These are phyloP conservation scores for Pseudogymnoascus sp. DNA, from an alignment of 2,329 filamentous ascomycete species.

Conservation along the genomic window DNA sequence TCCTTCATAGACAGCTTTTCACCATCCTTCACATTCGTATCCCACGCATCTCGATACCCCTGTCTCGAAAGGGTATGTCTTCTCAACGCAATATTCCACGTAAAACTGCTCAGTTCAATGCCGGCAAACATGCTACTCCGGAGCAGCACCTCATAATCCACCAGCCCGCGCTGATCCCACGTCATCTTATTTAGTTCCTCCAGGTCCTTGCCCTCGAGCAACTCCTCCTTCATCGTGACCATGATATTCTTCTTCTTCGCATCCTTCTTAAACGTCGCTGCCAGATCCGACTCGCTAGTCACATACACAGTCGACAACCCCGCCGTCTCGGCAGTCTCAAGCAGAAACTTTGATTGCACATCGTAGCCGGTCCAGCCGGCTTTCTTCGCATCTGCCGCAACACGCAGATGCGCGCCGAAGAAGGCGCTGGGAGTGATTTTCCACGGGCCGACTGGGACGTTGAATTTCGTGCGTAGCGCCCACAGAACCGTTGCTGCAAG, in stretches of 20 bases:
- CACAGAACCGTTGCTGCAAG: conserved; percentile 29
- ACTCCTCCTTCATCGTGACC: conserved; percentile 36
- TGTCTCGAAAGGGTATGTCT: conserved; percentile 21
- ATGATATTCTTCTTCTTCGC: conserved; percentile 30
- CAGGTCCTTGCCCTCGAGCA: conserved; percentile 32
- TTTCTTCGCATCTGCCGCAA: conserved; percentile 28
- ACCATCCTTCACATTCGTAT: background rate
- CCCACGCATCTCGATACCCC: background rate
- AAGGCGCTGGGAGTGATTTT: conserved; percentile 26
- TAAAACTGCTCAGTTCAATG: conserved; percentile 36
- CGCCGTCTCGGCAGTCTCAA: conserved; percentile 25
- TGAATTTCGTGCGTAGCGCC: conserved; percentile 24
- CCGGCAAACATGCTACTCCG: conserved; percentile 35
- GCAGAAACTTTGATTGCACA: conserved; percentile 29
- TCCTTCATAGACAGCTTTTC: background rate
- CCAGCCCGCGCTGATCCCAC: conserved; percentile 38
- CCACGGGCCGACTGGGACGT: background rate
- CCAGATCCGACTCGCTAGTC: conserved; percentile 34
- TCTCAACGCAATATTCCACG: conserved; percentile 38
- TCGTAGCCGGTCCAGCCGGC: conserved; percentile 31
- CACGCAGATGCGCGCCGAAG: conserved; percentile 34
- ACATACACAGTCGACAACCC: conserved; percentile 32
- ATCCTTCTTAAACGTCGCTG: conserved; percentile 28
- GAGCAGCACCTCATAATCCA: conserved; percentile 41
- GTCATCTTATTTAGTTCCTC: conserved; percentile 28